These are phyloP conservation scores for Fusarium beomiforme DNA, from an alignment of 2,329 filamentous ascomycete genomes.

Conservation along the genomic window DNA sequence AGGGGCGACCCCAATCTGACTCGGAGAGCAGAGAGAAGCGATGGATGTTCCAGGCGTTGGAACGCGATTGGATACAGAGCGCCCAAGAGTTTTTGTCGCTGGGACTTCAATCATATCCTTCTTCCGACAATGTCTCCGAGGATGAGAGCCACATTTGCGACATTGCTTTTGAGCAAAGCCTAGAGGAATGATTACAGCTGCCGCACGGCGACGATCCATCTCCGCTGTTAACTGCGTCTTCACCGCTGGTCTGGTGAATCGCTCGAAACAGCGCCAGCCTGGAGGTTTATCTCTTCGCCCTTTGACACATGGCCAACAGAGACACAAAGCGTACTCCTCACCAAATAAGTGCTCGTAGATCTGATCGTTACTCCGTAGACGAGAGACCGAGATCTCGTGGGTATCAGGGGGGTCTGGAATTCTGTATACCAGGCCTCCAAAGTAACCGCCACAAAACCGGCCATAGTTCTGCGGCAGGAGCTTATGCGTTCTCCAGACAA, in stretches of 20 bases:
- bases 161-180: slow-evolving; percentile 21
- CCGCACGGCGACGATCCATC: neutral
- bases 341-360: slow-evolving; percentile 20
- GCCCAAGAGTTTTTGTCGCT: neutral
- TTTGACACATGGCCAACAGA: slow-evolving; percentile 36
- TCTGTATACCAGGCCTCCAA: slow-evolving; percentile 11
- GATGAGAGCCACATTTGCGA: slow-evolving; percentile 27
- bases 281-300: neutral
- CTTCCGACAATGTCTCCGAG: slow-evolving; percentile 14
- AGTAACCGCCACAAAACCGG: slow-evolving; percentile 6
- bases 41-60: neutral
- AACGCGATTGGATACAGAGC: neutral
- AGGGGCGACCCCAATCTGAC: neutral
- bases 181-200: slow-evolving; percentile 10
- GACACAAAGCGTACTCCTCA: slow-evolving; percentile 20
- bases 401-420: slow-evolving; percentile 8
- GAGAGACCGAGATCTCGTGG: neutral
- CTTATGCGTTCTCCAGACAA: slow-evolving; percentile 36
- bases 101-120: neutral
- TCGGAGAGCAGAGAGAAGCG: neutral
- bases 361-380: neutral
- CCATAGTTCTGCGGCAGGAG: slow-evolving; percentile 17
- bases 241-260: neutral
- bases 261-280: neutral
- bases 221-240: slow-evolving; percentile 4